Percentiles rank a stretch among this genome's conserved stretches.
Evolutionary conservation across 2,329 filamentous ascomycete species (phyloP).

Genomic region (Sclerotinia borealis): DNA sequence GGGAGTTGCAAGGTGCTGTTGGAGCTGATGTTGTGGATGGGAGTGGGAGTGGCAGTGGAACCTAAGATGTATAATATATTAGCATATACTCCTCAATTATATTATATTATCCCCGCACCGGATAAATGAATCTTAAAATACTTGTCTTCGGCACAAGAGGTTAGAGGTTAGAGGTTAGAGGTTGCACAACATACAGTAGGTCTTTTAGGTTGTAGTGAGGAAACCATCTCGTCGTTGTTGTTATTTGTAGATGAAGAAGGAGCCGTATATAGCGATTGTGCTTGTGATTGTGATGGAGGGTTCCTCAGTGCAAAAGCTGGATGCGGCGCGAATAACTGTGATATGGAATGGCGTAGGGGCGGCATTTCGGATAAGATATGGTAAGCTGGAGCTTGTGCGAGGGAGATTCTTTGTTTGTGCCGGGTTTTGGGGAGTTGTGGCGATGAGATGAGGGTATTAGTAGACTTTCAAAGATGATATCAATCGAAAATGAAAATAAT

Average conservation of each 20-base stretch:
- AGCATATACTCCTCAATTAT: neutral
- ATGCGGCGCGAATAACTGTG: slow-evolving; percentile 21
- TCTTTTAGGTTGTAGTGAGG: slow-evolving; percentile 16
- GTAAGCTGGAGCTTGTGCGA: neutral
- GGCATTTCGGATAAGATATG: neutral
- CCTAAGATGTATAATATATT: neutral
- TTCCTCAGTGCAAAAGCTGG: neutral
- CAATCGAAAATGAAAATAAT: neutral
- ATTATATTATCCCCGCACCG: neutral
- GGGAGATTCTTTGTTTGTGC: neutral
- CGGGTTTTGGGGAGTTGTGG: neutral
- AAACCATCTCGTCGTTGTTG: neutral
- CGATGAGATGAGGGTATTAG: neutral
- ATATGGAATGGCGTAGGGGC: slow-evolving; percentile 17
- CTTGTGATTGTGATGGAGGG: neutral
- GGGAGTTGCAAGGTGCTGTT: slow-evolving; percentile 9
- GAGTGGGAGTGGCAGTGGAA: neutral
- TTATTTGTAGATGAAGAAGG: neutral
- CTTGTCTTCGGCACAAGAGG: neutral
- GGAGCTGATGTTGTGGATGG: neutral
- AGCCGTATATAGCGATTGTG: neutral
- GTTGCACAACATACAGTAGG: slow-evolving; percentile 16
- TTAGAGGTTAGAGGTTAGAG: neutral
- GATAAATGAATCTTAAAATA: neutral
- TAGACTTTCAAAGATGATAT: neutral